Evolutionary conservation across 2,329 filamentous ascomycete species (phyloP).

Genomic region (Hymenoscyphus fructigenus): DNA sequence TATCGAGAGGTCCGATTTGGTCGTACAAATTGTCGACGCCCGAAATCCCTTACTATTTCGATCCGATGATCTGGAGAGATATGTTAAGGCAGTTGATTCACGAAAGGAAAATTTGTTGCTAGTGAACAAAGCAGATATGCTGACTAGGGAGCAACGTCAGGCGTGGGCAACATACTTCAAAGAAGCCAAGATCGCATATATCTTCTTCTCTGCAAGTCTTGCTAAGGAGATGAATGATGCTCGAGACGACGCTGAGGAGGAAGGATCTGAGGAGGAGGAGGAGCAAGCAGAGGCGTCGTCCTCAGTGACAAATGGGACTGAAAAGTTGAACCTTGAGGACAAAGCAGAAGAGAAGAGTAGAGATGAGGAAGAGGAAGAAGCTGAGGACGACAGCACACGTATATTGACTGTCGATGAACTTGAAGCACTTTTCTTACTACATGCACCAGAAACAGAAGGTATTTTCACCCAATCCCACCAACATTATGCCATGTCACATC

Average conservation of each 20-base stretch:
- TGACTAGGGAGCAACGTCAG: conserved; percentile 80
- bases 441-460: conserved; percentile 63
- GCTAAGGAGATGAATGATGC: conserved; percentile 87
- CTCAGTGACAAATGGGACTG: conserved; percentile 37
- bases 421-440: conserved; percentile 80
- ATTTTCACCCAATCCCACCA: conserved; percentile 26
- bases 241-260: conserved; percentile 53
- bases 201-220: conserved; percentile 92
- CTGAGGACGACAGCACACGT: conserved; percentile 53
- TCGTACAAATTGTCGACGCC: conserved; percentile 98
- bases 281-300: conserved; percentile 12
- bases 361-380: conserved; percentile 33
- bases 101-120: conserved; percentile 88
- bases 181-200: conserved; percentile 78
- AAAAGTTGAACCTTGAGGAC: conserved; percentile 42
- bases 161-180: conserved; percentile 87
- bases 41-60: conserved; percentile 92
- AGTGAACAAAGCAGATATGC: conserved; percentile 99
- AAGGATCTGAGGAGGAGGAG: conserved; percentile 45
- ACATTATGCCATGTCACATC: conserved; percentile 1
- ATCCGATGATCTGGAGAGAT: conserved; percentile 87
- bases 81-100: conserved; percentile 88
- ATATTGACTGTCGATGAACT: conserved; percentile 93
- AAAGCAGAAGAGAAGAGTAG: conserved; percentile 40
- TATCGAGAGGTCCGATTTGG: conserved; percentile 90